These are phyloP conservation scores for Talaromyces atroroseus DNA, from an alignment of 2,329 filamentous ascomycete genomes.

Conservation along the genomic window DNA sequence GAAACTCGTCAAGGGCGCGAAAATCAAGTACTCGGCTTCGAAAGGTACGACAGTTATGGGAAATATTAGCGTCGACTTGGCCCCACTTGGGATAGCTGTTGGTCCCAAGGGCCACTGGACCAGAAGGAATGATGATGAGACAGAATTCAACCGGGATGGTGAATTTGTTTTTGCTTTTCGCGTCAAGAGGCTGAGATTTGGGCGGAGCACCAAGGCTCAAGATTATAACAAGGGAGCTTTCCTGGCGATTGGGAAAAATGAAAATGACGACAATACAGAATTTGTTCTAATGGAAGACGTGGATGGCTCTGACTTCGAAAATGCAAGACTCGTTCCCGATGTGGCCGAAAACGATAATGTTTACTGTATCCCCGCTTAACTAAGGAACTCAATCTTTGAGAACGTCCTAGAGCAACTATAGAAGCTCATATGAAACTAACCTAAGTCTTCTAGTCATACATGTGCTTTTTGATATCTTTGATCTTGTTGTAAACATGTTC, in stretches of 20 bases:
- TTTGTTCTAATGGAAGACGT: neutral
- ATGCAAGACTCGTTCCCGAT: neutral
- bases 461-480: neutral
- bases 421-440: neutral
- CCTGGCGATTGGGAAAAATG: neutral
- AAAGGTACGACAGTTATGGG: neutral
- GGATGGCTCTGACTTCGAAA: neutral
- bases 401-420: neutral
- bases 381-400: neutral
- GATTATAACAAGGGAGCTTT: neutral
- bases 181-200: neutral
- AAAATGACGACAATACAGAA: neutral
- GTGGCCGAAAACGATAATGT: neutral
- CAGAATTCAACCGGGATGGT: neutral
- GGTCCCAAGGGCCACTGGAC: neutral
- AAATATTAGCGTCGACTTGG: neutral
- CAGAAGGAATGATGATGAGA: neutral
- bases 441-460: neutral
- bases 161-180: neutral
- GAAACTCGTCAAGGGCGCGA: neutral
- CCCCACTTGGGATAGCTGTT: neutral
- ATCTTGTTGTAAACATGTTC: neutral
- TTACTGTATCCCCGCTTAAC: neutral
- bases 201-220: neutral
- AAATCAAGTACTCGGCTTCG: neutral